These are phyloP conservation scores for Hemileccinum rubropunctum DNA, from an alignment of 768 basidiomycete species.

Conservation along the genomic window DNA sequence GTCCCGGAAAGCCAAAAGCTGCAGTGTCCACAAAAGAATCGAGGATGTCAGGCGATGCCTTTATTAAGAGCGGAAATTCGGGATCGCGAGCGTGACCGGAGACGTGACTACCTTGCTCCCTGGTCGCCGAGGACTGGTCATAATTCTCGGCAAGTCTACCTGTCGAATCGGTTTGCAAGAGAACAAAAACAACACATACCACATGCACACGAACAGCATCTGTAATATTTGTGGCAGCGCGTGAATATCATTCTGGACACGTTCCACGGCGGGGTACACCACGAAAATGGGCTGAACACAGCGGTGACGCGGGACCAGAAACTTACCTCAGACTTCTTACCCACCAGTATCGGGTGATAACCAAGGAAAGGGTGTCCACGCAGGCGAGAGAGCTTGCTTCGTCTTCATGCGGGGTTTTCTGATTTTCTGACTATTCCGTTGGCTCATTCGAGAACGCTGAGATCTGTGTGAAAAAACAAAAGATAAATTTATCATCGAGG, in stretches of 20 bases:
- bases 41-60: background rate
- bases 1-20: background rate
- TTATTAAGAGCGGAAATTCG: constrained; percentile 10
- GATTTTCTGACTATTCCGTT: no score
- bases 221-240: constrained; percentile 6
- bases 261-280: background rate
- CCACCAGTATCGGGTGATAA: no score
- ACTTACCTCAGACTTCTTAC: no score
- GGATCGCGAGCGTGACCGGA: background rate
- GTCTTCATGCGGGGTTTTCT: background rate
- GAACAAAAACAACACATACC: constrained; percentile 8
- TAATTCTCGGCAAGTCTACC: background rate
- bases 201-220: constrained; percentile 2
- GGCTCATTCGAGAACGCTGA: background rate
- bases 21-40: background rate
- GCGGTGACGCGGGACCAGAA: background rate
- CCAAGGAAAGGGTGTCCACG: background rate
- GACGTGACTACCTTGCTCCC: background rate
- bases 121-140: background rate
- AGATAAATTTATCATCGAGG: background rate
- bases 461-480: background rate
- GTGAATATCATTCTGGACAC: constrained; percentile 3
- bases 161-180: background rate
- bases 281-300: background rate
- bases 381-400: no score